phyloP scores from a whole-genome alignment of 2,329 filamentous ascomycete genomes.

The Ceratocystis albifundus region DNA sequence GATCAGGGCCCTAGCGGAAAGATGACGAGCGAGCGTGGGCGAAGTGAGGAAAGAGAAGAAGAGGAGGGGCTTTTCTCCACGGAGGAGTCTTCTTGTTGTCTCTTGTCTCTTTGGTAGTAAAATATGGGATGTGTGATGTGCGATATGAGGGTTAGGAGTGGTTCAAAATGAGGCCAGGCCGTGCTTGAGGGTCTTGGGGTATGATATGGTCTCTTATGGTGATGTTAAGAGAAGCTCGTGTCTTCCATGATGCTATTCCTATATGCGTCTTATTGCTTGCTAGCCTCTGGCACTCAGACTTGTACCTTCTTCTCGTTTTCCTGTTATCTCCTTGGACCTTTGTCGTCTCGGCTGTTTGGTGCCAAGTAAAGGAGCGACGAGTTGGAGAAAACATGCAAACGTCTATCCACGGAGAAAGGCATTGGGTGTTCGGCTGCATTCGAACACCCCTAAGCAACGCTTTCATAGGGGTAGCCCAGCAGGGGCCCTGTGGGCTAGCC shows the following conservation, averaged over 20 bases:
- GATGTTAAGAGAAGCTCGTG: not conserved
- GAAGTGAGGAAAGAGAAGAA: not conserved
- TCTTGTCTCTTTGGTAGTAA: not conserved
- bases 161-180: not conserved
- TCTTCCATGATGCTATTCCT: not conserved
- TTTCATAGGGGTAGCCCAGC: too few species aligned
- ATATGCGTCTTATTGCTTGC: too few species aligned
- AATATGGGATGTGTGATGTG: not conserved
- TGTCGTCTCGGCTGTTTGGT: not conserved
- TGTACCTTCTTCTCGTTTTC: not conserved
- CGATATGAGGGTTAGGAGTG: not conserved
- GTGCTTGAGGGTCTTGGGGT: too few species aligned
- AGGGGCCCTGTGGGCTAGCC: not conserved
- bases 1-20: not conserved
- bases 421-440: not conserved
- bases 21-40: not conserved
- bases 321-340: not conserved
- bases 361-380: slow-evolving; percentile 1
- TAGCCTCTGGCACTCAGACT: not conserved
- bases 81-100: slow-evolving; percentile 2
- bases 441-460: not conserved
- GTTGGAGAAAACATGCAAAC: slow-evolving; percentile 9
- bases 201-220: not conserved
- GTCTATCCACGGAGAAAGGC: not conserved
- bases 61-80: not conserved